Evolutionary conservation across 345 rosid genomes (phyloP), one percentile per base, ranked within the genome.

Genomic region (Eucalyptus erythrocorys): DNA sequence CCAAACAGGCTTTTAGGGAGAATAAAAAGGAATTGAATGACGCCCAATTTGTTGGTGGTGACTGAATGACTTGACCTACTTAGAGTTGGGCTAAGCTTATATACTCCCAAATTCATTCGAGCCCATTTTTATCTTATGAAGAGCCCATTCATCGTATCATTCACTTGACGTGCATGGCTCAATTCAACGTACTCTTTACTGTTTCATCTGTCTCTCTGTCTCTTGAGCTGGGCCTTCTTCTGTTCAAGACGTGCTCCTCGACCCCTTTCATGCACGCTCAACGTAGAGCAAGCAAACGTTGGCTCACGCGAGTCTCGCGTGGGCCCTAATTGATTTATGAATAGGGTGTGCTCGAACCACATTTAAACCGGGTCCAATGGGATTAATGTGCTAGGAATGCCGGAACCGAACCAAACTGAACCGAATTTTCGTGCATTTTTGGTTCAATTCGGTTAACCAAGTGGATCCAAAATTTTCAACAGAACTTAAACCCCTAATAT

Each of bases 401-500:
- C 0, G 57, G 10, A 51, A 8, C 10, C 2, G 0, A 51, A 51
- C 26, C 26, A 51, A 51, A 51, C 2, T 8, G 10, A 51, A 51
- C 26, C 2, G 2, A 51, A 51, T 7, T 0, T 51, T 51, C 1
- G 1, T 51, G 5, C 26, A 51, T 51, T 51, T 51, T 51, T 51
- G 0, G 10, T 51, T 51, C 0, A 1, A 26, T 51, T 51, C 0
- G 5, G 10, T 51, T 51, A 51, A 21, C 10, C 0, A 1, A 51
- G 26, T 51, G 5, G 10, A 51, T 51, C 26, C 57, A 21, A 51
- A 51, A 51, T 51, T 51, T 51, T 51, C 57, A 8, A 3, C 57
- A 51, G 21, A 51, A 51, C 57, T 51, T 22, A 51, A 21, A 51
- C 10, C 26, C 57, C 10, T 51, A 51, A 51, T 51, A 51, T 51